Conservation (phyloP, 129 eudicot species). For the Saussurea involucrata region DNA sequence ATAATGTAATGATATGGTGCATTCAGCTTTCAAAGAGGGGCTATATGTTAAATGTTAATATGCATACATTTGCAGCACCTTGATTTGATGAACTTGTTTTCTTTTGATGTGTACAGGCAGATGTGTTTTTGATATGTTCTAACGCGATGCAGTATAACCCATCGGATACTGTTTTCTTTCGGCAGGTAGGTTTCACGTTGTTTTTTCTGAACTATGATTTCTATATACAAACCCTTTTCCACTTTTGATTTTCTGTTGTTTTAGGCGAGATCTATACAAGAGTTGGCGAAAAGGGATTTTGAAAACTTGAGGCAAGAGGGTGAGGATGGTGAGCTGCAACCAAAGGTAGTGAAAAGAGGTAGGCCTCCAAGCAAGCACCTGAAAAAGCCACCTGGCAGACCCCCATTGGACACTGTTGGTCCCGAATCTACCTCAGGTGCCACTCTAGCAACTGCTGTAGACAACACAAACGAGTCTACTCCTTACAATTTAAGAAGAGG, state of each 20-base stretch:
- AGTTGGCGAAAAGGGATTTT: slow-evolving; percentile 83
- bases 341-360: slow-evolving; percentile 75
- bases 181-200: slow-evolving; percentile 53
- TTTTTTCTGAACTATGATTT: background rate
- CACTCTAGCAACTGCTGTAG: slow-evolving; percentile 54
- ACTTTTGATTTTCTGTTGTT: background rate
- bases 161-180: slow-evolving; percentile 64
- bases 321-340: slow-evolving; percentile 76
- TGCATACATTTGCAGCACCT: background rate
- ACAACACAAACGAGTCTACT: slow-evolving; percentile 53
- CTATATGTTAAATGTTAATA: background rate
- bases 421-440: slow-evolving; percentile 67
- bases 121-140: slow-evolving; percentile 67
- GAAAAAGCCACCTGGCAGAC: slow-evolving; percentile 60
- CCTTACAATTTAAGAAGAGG: slow-evolving; percentile 64
- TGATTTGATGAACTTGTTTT: background rate
- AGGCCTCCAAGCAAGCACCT: slow-evolving; percentile 77
- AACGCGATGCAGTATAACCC: slow-evolving; percentile 94
- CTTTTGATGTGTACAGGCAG: slow-evolving; percentile 59
- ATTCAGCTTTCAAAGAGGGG: background rate
- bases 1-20: background rate
- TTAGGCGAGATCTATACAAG: slow-evolving; percentile 89
- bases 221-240: background rate
- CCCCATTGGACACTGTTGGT: slow-evolving; percentile 50
- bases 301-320: slow-evolving; percentile 80